phyloP scores from a whole-genome alignment of 495 filamentous ascomycete genomes.

The Hypoxylon fuscum region DNA sequence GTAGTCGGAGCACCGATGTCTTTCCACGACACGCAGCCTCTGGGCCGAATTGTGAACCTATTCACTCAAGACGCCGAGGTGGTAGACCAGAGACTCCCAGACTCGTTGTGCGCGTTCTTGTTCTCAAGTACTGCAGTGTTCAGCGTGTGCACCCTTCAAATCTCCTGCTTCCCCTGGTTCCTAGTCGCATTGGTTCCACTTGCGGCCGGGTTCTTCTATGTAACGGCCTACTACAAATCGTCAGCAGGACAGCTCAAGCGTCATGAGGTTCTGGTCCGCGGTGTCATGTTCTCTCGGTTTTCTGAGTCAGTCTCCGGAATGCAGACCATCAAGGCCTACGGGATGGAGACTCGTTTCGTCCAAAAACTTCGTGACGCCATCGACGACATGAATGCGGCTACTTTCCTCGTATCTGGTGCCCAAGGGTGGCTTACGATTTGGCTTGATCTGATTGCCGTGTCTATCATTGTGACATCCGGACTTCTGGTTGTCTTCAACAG shows the following conservation, averaged over 20 bases:
- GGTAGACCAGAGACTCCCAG: conserved; percentile 48
- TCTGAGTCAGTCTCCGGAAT: conserved; percentile 54
- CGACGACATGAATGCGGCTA: conserved; percentile 7
- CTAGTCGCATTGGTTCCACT: conserved; percentile 48
- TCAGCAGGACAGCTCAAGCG: conserved; percentile 52
- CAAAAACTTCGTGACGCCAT: conserved; percentile 7
- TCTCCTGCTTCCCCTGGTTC: conserved; percentile 33
- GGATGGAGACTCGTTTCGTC: conserved; percentile 38
- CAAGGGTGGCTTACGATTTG: conserved; percentile 4
- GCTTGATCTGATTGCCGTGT: conserved; percentile 1
- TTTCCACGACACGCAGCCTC: conserved; percentile 60
- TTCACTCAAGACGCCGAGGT: conserved; percentile 57
- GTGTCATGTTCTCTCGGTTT: conserved; percentile 55
- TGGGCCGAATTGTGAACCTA: conserved; percentile 61
- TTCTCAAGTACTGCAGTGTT: conserved; percentile 26
- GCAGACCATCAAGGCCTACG: conserved; percentile 53
- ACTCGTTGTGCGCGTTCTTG: conserved; percentile 27
- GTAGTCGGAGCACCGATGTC: conserved; percentile 59
- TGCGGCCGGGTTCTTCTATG: conserved; percentile 48
- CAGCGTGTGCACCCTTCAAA: conserved; percentile 28
- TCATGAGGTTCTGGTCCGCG: conserved; percentile 48
- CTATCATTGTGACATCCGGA: neutral
- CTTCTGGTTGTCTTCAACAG: neutral
- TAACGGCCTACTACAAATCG: conserved; percentile 50
- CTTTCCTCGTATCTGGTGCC: neutral